Percentiles rank a stretch among this genome's conserved stretches.
Conservation (phyloP, 441 rosid species). For the Bruguiera hainesii region DNA sequence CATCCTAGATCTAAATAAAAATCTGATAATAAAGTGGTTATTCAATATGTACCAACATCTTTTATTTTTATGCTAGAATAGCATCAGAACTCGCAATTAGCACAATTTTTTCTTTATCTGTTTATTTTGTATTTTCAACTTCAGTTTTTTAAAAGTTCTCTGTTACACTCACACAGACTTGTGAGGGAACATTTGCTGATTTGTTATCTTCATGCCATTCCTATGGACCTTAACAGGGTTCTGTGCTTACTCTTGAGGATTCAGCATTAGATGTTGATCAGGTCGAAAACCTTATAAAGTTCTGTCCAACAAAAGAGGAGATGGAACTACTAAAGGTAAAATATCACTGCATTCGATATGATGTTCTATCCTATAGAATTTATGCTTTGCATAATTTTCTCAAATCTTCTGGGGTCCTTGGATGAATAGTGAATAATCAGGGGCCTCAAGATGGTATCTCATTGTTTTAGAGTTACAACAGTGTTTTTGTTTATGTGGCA, state of each 20-base stretch:
- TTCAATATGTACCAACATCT: too few relatives aligned
- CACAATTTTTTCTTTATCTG: too few relatives aligned
- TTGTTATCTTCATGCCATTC: conserved; percentile 13
- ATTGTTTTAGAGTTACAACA: conserved; percentile 16
- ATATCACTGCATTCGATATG: not conserved
- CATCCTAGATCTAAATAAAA: not conserved
- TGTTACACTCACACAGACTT: not conserved
- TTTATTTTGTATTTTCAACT: not conserved
- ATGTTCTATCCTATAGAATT: not conserved
- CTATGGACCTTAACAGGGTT: conserved; percentile 43
- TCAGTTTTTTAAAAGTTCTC: not conserved
- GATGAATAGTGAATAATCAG: not conserved
- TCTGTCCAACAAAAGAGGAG: conserved; percentile 93
- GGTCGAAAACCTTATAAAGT: conserved; percentile 85
- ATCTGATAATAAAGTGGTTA: too few relatives aligned
- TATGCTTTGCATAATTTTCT: conserved; percentile 8
- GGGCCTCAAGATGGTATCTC: conserved; percentile 17
- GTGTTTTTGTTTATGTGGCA: conserved; percentile 29
- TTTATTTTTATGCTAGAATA: too few relatives aligned
- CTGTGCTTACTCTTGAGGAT: conserved; percentile 77
- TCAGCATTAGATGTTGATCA: conserved; percentile 81
- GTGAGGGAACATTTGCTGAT: conserved; percentile 3
- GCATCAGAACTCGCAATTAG: too few relatives aligned
- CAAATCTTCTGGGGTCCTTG: not conserved
- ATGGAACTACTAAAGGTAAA: conserved; percentile 76